These are phyloP conservation scores for Pleurotus eryngii DNA, from an alignment of 768 basidiomycete genomes.

Conservation along the genomic window DNA sequence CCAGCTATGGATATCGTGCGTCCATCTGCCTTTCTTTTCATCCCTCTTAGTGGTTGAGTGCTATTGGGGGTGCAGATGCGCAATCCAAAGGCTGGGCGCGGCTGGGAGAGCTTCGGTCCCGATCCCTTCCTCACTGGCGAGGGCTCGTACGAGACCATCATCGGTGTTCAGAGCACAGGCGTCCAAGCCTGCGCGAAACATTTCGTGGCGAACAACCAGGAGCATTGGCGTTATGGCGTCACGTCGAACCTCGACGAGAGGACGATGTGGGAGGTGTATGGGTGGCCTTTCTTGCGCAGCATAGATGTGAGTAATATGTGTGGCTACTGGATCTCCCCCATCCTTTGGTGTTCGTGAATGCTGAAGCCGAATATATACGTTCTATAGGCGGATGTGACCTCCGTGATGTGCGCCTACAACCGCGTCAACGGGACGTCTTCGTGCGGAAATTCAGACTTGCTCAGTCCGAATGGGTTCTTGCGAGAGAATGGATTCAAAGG, in stretches of 20 bases:
- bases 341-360: too few species aligned
- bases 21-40: neutral
- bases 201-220: constrained; percentile 41
- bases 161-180: constrained; percentile 49
- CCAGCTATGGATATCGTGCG: constrained; percentile 56
- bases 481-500: constrained; percentile 42
- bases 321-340: neutral
- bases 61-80: constrained; percentile 34
- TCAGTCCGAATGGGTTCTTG: constrained; percentile 39
- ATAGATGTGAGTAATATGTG: constrained; percentile 35
- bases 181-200: constrained; percentile 36
- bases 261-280: constrained; percentile 52
- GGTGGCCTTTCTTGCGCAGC: constrained; percentile 46
- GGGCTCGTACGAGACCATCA: constrained; percentile 50
- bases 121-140: constrained; percentile 54
- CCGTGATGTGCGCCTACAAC: constrained; percentile 54
- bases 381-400: constrained; percentile 42
- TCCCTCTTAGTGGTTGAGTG: neutral
- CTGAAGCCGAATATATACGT: neutral
- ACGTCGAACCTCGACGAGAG: constrained; percentile 53
- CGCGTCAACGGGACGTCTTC: constrained; percentile 59
- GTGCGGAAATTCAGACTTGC: constrained; percentile 53
- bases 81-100: constrained; percentile 48
- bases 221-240: constrained; percentile 47
- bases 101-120: constrained; percentile 51